These are phyloP conservation scores for Thielaviopsis populi DNA, from an alignment of 2,329 filamentous ascomycete genomes.

Conservation along the genomic window DNA sequence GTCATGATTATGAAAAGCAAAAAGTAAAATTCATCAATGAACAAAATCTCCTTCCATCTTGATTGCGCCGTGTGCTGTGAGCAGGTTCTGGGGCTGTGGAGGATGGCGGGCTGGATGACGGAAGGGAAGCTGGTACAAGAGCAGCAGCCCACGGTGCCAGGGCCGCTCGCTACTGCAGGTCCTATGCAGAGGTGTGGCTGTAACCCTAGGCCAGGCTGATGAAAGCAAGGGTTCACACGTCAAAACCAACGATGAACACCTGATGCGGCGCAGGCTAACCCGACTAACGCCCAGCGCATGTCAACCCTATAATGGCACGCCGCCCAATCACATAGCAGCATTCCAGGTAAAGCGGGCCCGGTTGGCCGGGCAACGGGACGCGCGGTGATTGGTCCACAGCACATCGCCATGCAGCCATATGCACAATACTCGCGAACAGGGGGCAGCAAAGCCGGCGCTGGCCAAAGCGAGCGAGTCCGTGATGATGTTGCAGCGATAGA, in stretches of 20 bases:
- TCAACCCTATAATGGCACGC: background rate
- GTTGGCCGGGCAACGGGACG: constrained; percentile 13
- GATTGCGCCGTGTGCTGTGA: background rate
- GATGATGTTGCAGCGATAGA: background rate
- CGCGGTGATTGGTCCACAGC: constrained; percentile 7
- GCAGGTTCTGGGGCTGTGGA: too few relatives aligned
- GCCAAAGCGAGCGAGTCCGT: background rate
- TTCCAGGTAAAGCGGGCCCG: background rate
- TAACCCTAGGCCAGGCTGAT: too few relatives aligned
- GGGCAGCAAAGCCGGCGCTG: background rate
- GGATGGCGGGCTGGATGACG: too few relatives aligned
- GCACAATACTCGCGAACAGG: background rate
- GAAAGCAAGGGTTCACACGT: too few relatives aligned
- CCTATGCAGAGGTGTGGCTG: too few relatives aligned
- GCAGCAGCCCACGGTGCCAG: background rate
- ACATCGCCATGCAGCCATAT: background rate
- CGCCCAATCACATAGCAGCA: background rate
- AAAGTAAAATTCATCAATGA: constrained; percentile 17
- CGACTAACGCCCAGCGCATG: too few relatives aligned
- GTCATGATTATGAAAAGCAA: constrained; percentile 15
- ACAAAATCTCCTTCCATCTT: constrained; percentile 5
- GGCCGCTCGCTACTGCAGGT: too few relatives aligned
- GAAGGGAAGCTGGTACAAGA: background rate
- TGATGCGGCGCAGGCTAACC: too few relatives aligned
- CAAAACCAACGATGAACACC: too few relatives aligned